Conservation (phyloP, 345 rosid species). For the Kernera saxatilis region DNA sequence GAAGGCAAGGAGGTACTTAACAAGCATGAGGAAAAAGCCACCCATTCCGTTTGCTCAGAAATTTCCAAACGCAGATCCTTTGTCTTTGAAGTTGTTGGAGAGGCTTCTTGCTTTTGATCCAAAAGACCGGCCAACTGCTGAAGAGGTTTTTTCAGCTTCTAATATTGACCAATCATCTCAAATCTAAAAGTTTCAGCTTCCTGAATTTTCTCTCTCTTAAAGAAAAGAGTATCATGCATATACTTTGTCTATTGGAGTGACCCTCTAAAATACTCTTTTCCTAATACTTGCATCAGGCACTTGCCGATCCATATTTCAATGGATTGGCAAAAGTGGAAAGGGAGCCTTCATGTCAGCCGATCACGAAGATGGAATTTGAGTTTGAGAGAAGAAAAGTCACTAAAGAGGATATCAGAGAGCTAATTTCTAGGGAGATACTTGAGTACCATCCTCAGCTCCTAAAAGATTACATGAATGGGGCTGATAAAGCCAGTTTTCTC, state of each 20-base stretch:
- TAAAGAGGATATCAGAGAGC: constrained; percentile 82
- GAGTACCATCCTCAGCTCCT: constrained; percentile 96
- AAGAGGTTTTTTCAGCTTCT: constrained; percentile 49
- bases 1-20: constrained; percentile 87
- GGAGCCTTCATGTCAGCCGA: constrained; percentile 93
- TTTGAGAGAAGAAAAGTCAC: constrained; percentile 92
- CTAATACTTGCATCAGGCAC: constrained; percentile 47
- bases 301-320: constrained; percentile 87
- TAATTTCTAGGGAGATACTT: constrained; percentile 76
- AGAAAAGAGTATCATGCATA: not conserved
- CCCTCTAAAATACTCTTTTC: not conserved
- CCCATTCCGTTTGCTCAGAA: constrained; percentile 67
- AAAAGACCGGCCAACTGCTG: constrained; percentile 87
- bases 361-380: constrained; percentile 94
- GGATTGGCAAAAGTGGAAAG: constrained; percentile 87
- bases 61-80: constrained; percentile 81
- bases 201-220: not conserved
- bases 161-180: not conserved
- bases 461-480: constrained; percentile 76
- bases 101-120: constrained; percentile 91
- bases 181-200: not conserved
- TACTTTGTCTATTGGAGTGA: not conserved
- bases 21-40: constrained; percentile 91
- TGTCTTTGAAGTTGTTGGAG: constrained; percentile 63
- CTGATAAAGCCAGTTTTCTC: constrained; percentile 84